Percentiles rank a stretch among this genome's conserved stretches.
phyloP scores from a whole-genome alignment of 2,329 filamentous ascomycete species.

The Thelonectria olida region DNA sequence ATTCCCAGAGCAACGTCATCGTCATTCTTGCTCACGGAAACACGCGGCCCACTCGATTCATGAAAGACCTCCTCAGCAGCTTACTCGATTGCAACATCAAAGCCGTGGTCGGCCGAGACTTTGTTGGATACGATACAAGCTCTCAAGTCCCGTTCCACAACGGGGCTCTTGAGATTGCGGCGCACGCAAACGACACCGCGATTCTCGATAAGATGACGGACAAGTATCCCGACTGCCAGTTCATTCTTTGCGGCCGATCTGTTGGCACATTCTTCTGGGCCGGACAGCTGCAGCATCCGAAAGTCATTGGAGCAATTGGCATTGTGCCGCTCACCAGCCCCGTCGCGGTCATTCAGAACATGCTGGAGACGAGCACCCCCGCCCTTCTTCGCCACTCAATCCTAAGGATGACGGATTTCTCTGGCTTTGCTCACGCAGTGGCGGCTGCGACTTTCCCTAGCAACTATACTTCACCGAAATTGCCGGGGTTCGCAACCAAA shows the following conservation, averaged over 20 bases:
- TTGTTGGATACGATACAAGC: slow-evolving; percentile 15
- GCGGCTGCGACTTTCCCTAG: neutral
- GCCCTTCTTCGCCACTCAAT: neutral
- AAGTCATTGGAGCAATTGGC: slow-evolving; percentile 7
- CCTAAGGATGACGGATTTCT: neutral
- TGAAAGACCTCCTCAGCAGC: slow-evolving; percentile 4
- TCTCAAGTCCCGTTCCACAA: slow-evolving; percentile 5
- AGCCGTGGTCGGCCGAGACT: slow-evolving; percentile 10
- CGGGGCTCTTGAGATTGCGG: slow-evolving; percentile 11
- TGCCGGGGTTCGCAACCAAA: neutral
- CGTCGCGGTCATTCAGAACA: neutral
- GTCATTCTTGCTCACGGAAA: slow-evolving; percentile 14
- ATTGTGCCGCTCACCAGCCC: slow-evolving; percentile 5
- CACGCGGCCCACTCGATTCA: slow-evolving; percentile 5
- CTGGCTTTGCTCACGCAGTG: neutral
- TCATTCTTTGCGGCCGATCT: slow-evolving; percentile 14
- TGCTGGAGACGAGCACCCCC: neutral
- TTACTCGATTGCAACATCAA: slow-evolving; percentile 1
- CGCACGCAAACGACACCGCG: slow-evolving; percentile 4
- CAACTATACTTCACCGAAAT: neutral
- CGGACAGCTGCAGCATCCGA: neutral
- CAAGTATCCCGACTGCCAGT: neutral
- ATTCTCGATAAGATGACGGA: neutral
- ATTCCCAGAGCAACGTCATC: neutral
- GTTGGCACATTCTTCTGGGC: slow-evolving; percentile 16